Evolutionary conservation across 2,329 filamentous ascomycete species (phyloP), one percentile per base, ranked within the genome.

Genomic region (Cytospora chrysosperma): DNA sequence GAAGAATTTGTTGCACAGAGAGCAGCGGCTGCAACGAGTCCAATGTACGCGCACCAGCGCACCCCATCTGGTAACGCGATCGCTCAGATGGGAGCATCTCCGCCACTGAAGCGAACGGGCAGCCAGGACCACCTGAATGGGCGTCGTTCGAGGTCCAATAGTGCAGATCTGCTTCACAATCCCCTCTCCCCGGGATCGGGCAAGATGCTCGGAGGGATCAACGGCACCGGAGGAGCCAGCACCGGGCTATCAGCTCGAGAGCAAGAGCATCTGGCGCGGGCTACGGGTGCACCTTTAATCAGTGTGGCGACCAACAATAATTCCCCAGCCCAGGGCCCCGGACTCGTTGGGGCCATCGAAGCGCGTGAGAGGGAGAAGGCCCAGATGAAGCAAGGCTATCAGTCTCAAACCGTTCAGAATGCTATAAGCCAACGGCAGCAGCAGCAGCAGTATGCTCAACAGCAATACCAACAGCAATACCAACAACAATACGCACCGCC

Each of bases 1-100:
- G 92, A 97, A 73, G 87, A 96, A 69, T 96, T 89, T 76, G 92
- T 97, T 7, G 87, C 92, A 70, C 89, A 94, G 69, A 87, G 92
- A 66, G 89, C 88, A 26, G 80, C 85, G 4, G 79, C 82, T 21
- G 79, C 81, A 12, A 78, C 82, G 55, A 81, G 81, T 7, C 82
- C 87, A 19, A 70, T 83, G 49, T 84, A 85, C 73, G 77, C 80
- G 1, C 89, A 92, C 71, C 83, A 83, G 56, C 83, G 89, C 47
- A 82, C 80, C 57, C 77, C 81, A 2, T 87, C 88, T 0, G 79
- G 82, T 53, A 82, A 81, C 66, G 78, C 77, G n/a, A 61, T 81
- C 26, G 69, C 73, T 65, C 71, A 72, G 49, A 69, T 78, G 63
- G 75, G 77, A 40, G 77, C 79, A 7, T 80, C 78, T 1, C 79